Conservation (phyloP, 345 rosid genomes). For the Geranium rotundifolium region DNA sequence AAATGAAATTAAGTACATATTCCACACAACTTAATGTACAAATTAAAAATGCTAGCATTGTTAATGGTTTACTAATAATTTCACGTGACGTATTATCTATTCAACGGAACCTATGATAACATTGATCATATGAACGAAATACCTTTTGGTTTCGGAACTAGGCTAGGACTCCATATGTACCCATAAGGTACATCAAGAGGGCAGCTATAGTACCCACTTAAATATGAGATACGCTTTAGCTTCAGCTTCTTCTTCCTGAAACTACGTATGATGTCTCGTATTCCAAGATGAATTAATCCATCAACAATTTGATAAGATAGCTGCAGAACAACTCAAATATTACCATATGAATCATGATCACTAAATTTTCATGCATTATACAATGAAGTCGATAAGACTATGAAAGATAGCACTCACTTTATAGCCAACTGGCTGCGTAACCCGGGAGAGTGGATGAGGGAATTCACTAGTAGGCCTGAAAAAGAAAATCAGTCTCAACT, state of each 20-base stretch:
- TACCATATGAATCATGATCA: no score
- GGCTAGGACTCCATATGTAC: slow-evolving; percentile 98
- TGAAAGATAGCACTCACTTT: slow-evolving; percentile 41
- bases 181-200: slow-evolving; percentile 83
- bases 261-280: slow-evolving; percentile 91
- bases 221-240: slow-evolving; percentile 90
- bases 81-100: no score
- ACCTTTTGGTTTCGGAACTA: slow-evolving; percentile 99
- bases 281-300: slow-evolving; percentile 95
- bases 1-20: no score
- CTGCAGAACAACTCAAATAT: slow-evolving; percentile 23
- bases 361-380: neutral
- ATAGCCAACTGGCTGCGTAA: slow-evolving; percentile 92
- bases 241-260: slow-evolving; percentile 78
- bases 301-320: slow-evolving; percentile 95
- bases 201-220: slow-evolving; percentile 90
- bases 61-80: no score
- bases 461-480: slow-evolving; percentile 93
- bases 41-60: no score
- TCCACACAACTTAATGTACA: no score
- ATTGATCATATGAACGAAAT: neutral
- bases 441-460: slow-evolving; percentile 98
- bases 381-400: neutral
- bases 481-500: slow-evolving; percentile 1
- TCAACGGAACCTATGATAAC: no score